Evolutionary conservation across 139 green algal species (phyloP).

Genomic region (Tetradesmus lagerheimii): DNA sequence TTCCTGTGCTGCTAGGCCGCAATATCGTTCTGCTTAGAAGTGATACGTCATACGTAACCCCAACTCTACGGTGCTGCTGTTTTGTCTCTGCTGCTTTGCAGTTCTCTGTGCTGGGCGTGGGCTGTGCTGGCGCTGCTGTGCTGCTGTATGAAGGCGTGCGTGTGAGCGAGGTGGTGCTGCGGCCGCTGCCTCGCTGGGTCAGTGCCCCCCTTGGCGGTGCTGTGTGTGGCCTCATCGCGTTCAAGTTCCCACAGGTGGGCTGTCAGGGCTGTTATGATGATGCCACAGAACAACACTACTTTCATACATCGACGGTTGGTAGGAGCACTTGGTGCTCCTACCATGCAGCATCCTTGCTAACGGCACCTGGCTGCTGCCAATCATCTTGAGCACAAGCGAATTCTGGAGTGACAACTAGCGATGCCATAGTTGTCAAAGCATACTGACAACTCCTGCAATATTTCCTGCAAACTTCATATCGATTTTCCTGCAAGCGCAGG

Average conservation of each 20-base stretch:
- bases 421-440: background rate
- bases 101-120: constrained; percentile 66
- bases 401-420: no score
- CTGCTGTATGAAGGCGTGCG: constrained; percentile 73
- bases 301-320: no score
- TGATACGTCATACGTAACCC: background rate
- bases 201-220: constrained; percentile 58
- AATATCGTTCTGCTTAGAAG: no score
- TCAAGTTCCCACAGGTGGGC: constrained; percentile 63
- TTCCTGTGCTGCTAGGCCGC: no score
- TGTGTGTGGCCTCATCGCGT: constrained; percentile 63
- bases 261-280: background rate
- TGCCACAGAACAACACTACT: background rate
- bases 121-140: constrained; percentile 64
- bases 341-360: background rate
- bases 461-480: background rate
- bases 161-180: constrained; percentile 74
- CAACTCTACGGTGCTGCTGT: background rate
- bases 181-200: constrained; percentile 64
- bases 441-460: background rate
- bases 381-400: no score
- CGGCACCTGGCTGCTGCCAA: no score
- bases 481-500: constrained; percentile 48
- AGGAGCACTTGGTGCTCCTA: background rate
- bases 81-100: constrained; percentile 13